phyloP scores from a whole-genome alignment of 805 yeast genomes.

The Teunomyces lycoperdinae region DNA sequence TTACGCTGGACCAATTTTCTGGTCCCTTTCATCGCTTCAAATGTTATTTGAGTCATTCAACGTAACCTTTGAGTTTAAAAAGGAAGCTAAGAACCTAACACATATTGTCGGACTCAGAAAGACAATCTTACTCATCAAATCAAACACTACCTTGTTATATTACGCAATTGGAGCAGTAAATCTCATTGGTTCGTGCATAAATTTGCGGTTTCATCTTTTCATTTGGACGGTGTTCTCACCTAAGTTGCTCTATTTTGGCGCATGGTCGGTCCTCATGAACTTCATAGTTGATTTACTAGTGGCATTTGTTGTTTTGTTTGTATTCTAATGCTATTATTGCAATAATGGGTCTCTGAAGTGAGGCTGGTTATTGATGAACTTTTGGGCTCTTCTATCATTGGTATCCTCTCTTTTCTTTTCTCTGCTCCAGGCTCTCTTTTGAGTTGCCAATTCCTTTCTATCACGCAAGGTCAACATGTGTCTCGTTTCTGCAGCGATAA shows the following conservation, averaged over 20 bases:
- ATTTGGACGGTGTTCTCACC: slow-evolving; percentile 99
- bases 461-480: slow-evolving; percentile 43
- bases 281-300: slow-evolving; percentile 29
- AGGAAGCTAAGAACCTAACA: slow-evolving; percentile 11
- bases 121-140: slow-evolving; percentile 33
- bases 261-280: slow-evolving; percentile 62
- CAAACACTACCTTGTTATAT: slow-evolving; percentile 45
- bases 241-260: slow-evolving; percentile 72
- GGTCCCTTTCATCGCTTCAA: slow-evolving; percentile 56
- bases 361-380: slow-evolving; percentile 75
- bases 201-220: slow-evolving; percentile 79
- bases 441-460: slow-evolving; percentile 37
- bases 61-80: slow-evolving; percentile 10
- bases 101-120: slow-evolving; percentile 25
- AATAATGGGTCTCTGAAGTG: slow-evolving; percentile 50
- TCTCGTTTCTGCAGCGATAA: slow-evolving; percentile 50
- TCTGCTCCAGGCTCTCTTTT: slow-evolving; percentile 61
- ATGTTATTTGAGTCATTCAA: slow-evolving; percentile 34
- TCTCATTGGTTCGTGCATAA: slow-evolving; percentile 65
- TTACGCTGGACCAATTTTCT: slow-evolving; percentile 81
- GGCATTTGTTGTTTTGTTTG: slow-evolving; percentile 2
- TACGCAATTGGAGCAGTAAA: slow-evolving; percentile 59
- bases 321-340: slow-evolving; percentile 11
- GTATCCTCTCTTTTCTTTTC: slow-evolving; percentile 49
- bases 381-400: slow-evolving; percentile 59